Evolutionary conservation across 441 rosid species (phyloP).

Genomic region (Euphorbia corollata): DNA sequence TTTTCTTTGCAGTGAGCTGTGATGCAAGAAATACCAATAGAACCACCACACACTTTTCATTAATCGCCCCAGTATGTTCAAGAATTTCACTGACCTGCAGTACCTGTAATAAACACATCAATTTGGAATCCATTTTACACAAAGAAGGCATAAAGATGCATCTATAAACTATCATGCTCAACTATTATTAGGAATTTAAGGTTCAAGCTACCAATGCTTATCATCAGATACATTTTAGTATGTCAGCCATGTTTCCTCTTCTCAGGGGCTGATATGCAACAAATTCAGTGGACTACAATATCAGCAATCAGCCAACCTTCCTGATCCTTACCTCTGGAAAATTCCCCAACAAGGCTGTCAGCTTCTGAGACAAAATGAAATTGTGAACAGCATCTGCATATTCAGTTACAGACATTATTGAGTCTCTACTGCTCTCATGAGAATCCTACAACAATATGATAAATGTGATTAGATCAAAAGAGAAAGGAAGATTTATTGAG

Average conservation of each 20-base stretch:
- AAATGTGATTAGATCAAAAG: slow-evolving; percentile 13
- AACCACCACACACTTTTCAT: slow-evolving; percentile 60
- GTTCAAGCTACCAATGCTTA: background rate
- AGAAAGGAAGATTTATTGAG: slow-evolving; percentile 5
- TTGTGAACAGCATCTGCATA: slow-evolving; percentile 79
- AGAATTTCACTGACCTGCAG: slow-evolving; percentile 82
- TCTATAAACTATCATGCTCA: background rate
- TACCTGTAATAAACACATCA: slow-evolving; percentile 40
- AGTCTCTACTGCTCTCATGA: slow-evolving; percentile 43
- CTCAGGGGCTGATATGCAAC: background rate
- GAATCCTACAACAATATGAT: slow-evolving; percentile 36
- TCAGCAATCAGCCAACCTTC: slow-evolving; percentile 1
- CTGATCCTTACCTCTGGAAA: slow-evolving; percentile 67
- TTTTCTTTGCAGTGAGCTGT: slow-evolving; percentile 58
- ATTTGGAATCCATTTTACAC: background rate
- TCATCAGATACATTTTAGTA: background rate
- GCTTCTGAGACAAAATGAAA: slow-evolving; percentile 71
- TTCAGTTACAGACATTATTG: slow-evolving; percentile 54
- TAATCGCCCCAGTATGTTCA: slow-evolving; percentile 66
- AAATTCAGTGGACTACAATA: background rate
- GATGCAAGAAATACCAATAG: slow-evolving; percentile 70
- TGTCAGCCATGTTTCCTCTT: background rate
- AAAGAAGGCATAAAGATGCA: background rate
- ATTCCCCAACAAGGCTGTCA: slow-evolving; percentile 66
- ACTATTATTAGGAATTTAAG: background rate